phyloP scores from a whole-genome alignment of 768 basidiomycete species.

The Hypsizygus marmoreus region DNA sequence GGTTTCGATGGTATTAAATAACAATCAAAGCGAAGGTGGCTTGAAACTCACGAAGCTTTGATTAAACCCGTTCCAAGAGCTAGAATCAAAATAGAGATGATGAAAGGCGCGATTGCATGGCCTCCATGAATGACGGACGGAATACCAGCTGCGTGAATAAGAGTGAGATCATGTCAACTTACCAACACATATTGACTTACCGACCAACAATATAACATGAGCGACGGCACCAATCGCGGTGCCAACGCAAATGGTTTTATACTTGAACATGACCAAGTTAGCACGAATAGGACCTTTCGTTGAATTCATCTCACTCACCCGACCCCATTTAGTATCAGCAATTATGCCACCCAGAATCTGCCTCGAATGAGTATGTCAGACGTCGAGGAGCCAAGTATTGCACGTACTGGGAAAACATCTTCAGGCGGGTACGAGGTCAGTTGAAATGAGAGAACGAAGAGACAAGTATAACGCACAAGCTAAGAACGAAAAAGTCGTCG shows the following conservation, averaged over 20 bases:
- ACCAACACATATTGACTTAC: too few species aligned
- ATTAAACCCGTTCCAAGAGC: conserved; percentile 13
- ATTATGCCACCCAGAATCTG: conserved; percentile 38
- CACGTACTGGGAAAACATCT: conserved; percentile 13
- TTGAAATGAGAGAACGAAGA: background rate
- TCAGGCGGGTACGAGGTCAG: conserved; percentile 9
- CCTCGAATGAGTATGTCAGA: background rate
- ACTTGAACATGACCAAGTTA: conserved; percentile 14
- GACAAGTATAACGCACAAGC: conserved; percentile 13
- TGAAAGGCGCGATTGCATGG: conserved; percentile 14
- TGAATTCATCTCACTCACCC: too few species aligned
- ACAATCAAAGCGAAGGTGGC: background rate
- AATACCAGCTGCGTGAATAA: conserved; percentile 4
- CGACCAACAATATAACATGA: conserved; percentile 18
- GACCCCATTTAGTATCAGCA: conserved; percentile 42
- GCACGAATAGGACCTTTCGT: too few species aligned
- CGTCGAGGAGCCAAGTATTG: background rate
- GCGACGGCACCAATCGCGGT: conserved; percentile 25
- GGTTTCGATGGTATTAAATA: background rate
- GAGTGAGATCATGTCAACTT: too few species aligned
- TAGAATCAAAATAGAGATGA: conserved; percentile 14
- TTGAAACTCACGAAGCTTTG: conserved; percentile 14
- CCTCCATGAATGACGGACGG: conserved; percentile 17
- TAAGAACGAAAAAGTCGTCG: conserved; percentile 28
- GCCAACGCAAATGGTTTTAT: conserved; percentile 38